phyloP scores from a whole-genome alignment of 2,329 filamentous ascomycete species.

The Cytospora schulzeri region DNA sequence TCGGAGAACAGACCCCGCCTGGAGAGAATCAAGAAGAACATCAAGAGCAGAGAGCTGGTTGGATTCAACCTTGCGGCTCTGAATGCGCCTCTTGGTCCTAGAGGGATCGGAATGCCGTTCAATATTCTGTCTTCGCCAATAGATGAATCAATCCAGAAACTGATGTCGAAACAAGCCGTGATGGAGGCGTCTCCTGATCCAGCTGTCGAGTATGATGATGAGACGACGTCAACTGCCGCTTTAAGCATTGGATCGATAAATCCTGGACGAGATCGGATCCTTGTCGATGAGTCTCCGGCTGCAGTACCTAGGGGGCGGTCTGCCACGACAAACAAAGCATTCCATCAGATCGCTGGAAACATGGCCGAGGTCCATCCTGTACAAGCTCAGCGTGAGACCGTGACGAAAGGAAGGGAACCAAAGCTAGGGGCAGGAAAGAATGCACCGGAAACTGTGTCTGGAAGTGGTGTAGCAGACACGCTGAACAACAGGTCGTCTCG shows the following conservation, averaged over 20 bases:
- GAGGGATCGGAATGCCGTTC: constrained; percentile 25
- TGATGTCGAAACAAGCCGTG: neutral
- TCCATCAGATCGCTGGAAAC: neutral
- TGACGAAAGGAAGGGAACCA: neutral
- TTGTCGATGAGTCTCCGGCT: neutral
- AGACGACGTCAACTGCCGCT: neutral
- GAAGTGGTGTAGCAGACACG: neutral
- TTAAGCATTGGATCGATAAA: neutral
- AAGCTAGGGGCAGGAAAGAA: neutral
- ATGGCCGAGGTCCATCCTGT: neutral
- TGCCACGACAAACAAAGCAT: neutral
- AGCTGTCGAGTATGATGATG: neutral
- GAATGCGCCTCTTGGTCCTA: constrained; percentile 22
- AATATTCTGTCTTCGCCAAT: constrained; percentile 28
- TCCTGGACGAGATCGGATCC: neutral
- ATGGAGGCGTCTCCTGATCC: neutral
- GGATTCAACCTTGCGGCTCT: constrained; percentile 37
- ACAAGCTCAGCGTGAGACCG: neutral
- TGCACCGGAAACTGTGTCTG: neutral
- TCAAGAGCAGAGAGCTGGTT: constrained; percentile 52
- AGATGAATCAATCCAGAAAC: constrained; percentile 2
- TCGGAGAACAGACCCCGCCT: constrained; percentile 37
- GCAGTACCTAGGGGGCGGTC: neutral
- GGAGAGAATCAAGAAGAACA: constrained; percentile 44
- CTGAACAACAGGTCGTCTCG: neutral